Percentiles rank a stretch among this genome's conserved stretches.
Conservation (phyloP, 2,329 filamentous ascomycete genomes). For the Sporothrix luriei region DNA sequence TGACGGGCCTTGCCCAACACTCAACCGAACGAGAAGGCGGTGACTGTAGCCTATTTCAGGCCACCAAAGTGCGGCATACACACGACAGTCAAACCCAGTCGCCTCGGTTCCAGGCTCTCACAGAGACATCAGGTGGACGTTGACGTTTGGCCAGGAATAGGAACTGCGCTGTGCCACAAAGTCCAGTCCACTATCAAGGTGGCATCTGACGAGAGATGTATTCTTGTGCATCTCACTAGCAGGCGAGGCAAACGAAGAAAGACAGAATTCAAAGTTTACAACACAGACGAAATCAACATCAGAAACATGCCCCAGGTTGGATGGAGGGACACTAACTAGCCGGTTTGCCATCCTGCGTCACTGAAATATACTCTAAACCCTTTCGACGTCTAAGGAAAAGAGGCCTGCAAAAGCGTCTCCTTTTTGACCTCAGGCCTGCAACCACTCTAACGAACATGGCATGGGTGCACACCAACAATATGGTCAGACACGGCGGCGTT, state of each 20-base stretch:
- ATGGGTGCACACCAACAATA: conserved; percentile 8
- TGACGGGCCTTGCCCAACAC: background rate
- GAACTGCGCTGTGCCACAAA: conserved; percentile 15
- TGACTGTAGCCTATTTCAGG: background rate
- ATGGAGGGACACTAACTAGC: background rate
- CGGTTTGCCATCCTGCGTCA: too few relatives aligned
- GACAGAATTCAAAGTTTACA: background rate
- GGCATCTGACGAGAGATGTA: conserved; percentile 13
- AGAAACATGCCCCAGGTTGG: background rate
- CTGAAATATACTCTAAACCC: too few relatives aligned
- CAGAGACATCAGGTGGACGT: background rate
- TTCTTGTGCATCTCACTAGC: background rate
- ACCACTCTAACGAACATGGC: background rate
- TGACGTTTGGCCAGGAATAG: background rate
- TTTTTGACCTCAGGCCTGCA: conserved; percentile 27
- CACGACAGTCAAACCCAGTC: background rate
- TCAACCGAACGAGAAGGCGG: conserved; percentile 20
- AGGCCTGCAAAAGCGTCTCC: conserved; percentile 1
- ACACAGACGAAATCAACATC: background rate
- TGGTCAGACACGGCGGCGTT: conserved; percentile 10
- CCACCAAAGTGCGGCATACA: background rate
- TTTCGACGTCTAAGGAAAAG: conserved; percentile 2
- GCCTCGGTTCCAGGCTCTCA: background rate
- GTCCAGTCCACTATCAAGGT: conserved; percentile 6
- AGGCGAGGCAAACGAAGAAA: background rate